Conservation (phyloP, 1,284 basidiomycete species). For the Cutaneotrichosporon sp. region DNA sequence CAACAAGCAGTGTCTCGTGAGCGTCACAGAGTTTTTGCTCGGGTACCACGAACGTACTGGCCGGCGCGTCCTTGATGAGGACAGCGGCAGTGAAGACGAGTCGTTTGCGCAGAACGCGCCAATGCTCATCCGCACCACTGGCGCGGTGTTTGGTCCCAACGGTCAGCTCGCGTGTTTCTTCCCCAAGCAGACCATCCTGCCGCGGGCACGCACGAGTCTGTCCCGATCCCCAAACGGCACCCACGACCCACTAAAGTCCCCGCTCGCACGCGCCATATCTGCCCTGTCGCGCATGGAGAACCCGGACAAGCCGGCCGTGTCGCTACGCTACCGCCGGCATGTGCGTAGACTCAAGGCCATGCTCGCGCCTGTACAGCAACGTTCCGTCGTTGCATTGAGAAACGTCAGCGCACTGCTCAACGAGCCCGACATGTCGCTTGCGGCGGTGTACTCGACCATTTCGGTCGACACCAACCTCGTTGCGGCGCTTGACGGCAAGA, state of each 20-base stretch:
- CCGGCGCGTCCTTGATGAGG: constrained; percentile 38
- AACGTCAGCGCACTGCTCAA: constrained; percentile 55
- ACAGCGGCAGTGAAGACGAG: constrained; percentile 32
- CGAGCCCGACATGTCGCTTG: constrained; percentile 60
- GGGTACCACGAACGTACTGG: constrained; percentile 50
- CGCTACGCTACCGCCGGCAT: constrained; percentile 10
- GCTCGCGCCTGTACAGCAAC: constrained; percentile 31
- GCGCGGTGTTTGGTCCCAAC: constrained; percentile 68
- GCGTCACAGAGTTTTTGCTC: constrained; percentile 71
- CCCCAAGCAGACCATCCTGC: constrained; percentile 51
- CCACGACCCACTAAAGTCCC: constrained; percentile 21
- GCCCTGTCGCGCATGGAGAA: constrained; percentile 39
- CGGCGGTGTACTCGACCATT: constrained; percentile 56
- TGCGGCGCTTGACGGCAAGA: constrained; percentile 57
- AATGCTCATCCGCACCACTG: constrained; percentile 40
- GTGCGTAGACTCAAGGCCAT: constrained; percentile 11
- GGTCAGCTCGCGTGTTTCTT: constrained; percentile 83
- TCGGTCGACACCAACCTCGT: constrained; percentile 56
- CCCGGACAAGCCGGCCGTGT: constrained; percentile 21
- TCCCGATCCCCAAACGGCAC: constrained; percentile 38
- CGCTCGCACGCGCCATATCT: constrained; percentile 38
- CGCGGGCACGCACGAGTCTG: constrained; percentile 28
- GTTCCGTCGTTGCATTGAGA: constrained; percentile 58
- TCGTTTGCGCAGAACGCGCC: constrained; percentile 36
- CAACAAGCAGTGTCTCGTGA: constrained; percentile 70